Conservation (phyloP, 371 early-diverging fungal species). For the Syncephalastrum monosporum region DNA sequence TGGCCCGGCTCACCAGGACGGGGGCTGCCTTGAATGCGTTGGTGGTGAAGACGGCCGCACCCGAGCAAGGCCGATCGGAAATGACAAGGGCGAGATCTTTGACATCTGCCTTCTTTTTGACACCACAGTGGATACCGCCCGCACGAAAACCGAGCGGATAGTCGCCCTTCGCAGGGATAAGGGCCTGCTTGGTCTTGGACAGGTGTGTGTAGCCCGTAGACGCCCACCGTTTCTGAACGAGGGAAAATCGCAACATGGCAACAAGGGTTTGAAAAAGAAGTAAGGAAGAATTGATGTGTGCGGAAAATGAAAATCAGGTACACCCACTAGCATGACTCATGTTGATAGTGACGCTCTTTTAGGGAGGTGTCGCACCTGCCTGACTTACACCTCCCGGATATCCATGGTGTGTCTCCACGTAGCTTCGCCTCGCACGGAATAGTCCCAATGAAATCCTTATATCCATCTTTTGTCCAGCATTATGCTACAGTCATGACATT, state of each 20-base stretch:
- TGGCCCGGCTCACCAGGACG: slow-evolving; percentile 70
- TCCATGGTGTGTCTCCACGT: too few species aligned
- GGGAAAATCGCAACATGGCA: slow-evolving; percentile 5
- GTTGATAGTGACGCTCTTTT: too few species aligned
- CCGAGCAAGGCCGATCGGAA: slow-evolving; percentile 74
- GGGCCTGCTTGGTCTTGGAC: slow-evolving; percentile 37
- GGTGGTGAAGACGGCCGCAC: slow-evolving; percentile 90
- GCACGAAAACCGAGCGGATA: slow-evolving; percentile 87
- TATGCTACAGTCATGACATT: not conserved
- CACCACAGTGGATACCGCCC: slow-evolving; percentile 71
- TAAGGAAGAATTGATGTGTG: too few species aligned
- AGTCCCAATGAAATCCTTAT: too few species aligned
- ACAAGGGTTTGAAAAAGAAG: too few species aligned
- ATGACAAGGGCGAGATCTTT: slow-evolving; percentile 82
- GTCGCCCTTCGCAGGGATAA: slow-evolving; percentile 50
- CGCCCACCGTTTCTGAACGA: not conserved
- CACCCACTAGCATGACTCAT: too few species aligned
- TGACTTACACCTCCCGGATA: too few species aligned
- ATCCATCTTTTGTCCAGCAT: too few species aligned
- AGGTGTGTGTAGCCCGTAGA: slow-evolving; percentile 30
- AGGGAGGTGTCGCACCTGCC: too few species aligned
- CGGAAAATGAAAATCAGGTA: too few species aligned
- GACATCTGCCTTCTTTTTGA: slow-evolving; percentile 75
- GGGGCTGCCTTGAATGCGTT: slow-evolving; percentile 94
- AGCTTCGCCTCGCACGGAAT: too few species aligned